Evolutionary conservation across 768 basidiomycete genomes (phyloP), one percentile per base, ranked within the genome.

Genomic region (Russula foetens): DNA sequence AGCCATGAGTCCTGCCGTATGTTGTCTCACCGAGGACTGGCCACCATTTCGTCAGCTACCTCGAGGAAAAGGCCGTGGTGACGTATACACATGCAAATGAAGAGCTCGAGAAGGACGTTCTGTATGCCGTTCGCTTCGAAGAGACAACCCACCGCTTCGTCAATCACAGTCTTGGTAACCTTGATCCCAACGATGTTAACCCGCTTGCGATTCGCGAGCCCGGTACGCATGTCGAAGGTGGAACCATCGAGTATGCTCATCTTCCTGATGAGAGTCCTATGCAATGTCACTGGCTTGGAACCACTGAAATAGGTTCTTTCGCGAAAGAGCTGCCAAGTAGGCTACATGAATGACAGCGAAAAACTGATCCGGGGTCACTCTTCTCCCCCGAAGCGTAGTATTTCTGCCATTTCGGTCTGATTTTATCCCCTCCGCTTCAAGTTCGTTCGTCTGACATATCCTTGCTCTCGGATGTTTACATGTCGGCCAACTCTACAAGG

Each of bases 91-190:
- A 82, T 58, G 86, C 87, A 68, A 92, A 98, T 64, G 53, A 81
- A 44, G 93, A 98, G 59, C 77, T 99, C 43, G 88, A 95, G 68
- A 78, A 79, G 21, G 96, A 98, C 67, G 87, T 96, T 49, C 79
- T 98, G 51, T 91, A 91, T 68, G 93, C 92, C 35, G 90, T 98
- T 35, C 82, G 95, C 67, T 92, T 90, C 17, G 95, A 98, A 71
- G 95, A 98, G 71, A 82, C 89, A 0, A 93, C 90, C 1, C 95
- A 98, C 69, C 80, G 92, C 52, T 98, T 98, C 68, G 92, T 96
- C 64, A 98, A 98, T 73, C 96, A 98, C 75, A 91, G 89, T 60
- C 77, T 98, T 38, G 96, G 94, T 4, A 94, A 93, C 73, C 78
- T 99, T 53, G 75, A 91, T 64, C 77, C 79, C 31, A 71, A 79